Base-by-base conservation (phyloP, 345 rosid species). In the Eucalyptus erythrocorys region DNA sequence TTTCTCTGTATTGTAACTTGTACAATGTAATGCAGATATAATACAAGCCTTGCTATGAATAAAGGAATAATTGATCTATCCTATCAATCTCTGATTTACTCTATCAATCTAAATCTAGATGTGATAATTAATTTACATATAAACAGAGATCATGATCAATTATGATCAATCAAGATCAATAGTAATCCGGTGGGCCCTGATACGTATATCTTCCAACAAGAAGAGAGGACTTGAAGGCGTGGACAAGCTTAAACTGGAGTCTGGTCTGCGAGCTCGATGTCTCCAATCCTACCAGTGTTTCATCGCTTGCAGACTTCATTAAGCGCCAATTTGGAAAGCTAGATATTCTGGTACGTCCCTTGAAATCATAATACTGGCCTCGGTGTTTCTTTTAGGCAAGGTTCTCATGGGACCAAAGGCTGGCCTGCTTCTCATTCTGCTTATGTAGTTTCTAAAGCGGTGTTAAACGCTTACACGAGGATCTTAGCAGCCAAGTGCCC, bases 191-290 rank as follows among this genome's bases (percentile, higher is more conserved):
- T n/a, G n/a, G n/a, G n/a, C n/a, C n/a, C n/a, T n/a, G n/a, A n/a
- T n/a, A n/a, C n/a, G n/a, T n/a, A n/a, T n/a, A n/a, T n/a, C n/a
- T n/a, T n/a, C n/a, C n/a, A n/a, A n/a, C n/a, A n/a, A n/a, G n/a
- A 92, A 89, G 32, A 91, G 87, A 57, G 92, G 94, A 11, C 92
- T 91, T 59, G 93, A 89, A 49, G 92, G 92, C 84, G 89, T 93
- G 48, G 40, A 87, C 40, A 92, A 90, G 37, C 88, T 92, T 8
- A 16, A 85, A 21, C 57, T 15, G 24, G 43, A 82, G 32, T 50
- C 88, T 94, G 92, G 57, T 92, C 53, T 93, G 87, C 86, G 91
- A 90, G 86, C 93, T 93, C 66, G 93, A 93, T 85, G 93, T 92
- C 16, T 24, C 82, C 2, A 91, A 91, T 17, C 89, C 92, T 13